Evolutionary conservation across 805 yeast species (phyloP), one percentile per base, ranked within the genome.

Genomic region (Metschnikowia lachancei): DNA sequence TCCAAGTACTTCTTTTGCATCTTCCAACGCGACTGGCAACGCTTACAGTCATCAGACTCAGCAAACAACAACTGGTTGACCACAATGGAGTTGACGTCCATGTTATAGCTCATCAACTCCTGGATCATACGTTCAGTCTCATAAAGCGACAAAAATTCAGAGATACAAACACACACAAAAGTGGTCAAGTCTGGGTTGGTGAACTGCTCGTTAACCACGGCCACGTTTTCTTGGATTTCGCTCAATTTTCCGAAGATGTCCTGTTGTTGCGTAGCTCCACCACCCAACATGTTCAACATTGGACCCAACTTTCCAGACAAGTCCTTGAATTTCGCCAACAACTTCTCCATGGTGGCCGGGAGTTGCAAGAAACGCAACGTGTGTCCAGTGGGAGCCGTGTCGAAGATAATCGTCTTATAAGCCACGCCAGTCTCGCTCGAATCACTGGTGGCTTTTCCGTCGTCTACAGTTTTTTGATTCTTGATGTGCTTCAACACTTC

Each of bases 321-420:
- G 58, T 89, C 95, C 59, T 90, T 83, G 65, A 94, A 83, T 63
- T 92, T 94, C 41, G 85, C 83, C 56, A 94, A 76, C 31, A 95
- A 77, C 64, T 88, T 89, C 58, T 90, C 95, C 51, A 94, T 73
- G 3, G 97, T 91, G 24, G 95, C 80, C 32, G 99, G 99, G 60
- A 94, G 80, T 68, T 91, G 97, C 65, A 94, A 76, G 67, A 94
- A 94, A 61, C 99, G 81, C 58, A 94, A 75, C 2, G 99, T 94
- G 69, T 94, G 99, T 31, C 99, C 99, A 0, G 99, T 94, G 58
- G 99, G 99, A 0, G 99, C 99, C n/a, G 99, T 94, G 67, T 94
- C 99, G 61, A 94, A 94, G 55, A 94, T 89, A 54, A 94, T 91
- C 8, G 96, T 89, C 56, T 87, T 89, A 64, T 86, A 94, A 26